Conservation (phyloP, 2,329 filamentous ascomycete species). For the Aspergillus sergii region DNA sequence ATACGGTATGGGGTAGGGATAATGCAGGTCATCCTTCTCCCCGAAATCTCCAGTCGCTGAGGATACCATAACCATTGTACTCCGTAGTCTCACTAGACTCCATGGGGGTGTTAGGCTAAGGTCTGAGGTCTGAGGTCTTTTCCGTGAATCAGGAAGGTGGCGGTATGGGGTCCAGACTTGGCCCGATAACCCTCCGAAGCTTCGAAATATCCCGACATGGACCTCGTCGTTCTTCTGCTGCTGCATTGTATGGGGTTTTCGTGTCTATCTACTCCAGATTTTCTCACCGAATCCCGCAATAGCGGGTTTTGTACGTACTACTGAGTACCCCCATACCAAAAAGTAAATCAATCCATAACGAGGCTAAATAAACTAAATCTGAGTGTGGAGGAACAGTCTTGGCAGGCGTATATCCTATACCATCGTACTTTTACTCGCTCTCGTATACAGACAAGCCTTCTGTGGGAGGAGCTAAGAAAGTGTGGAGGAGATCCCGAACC, state of each 20-base stretch:
- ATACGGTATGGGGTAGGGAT: background rate
- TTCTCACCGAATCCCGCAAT: constrained; percentile 5
- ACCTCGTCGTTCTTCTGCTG: background rate
- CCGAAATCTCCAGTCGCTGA: background rate
- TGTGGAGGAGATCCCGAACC: constrained; percentile 8
- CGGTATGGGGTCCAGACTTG: background rate
- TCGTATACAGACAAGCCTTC: constrained; percentile 21
- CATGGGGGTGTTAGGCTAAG: background rate
- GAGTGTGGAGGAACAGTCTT: constrained; percentile 17
- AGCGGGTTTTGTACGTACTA: background rate
- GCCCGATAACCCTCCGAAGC: background rate
- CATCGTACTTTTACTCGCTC: constrained; percentile 1
- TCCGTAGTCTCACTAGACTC: background rate
- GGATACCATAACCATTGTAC: background rate
- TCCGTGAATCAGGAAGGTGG: background rate
- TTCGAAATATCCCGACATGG: constrained; percentile 3
- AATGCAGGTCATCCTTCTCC: background rate
- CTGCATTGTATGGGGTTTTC: background rate
- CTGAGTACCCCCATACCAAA: background rate
- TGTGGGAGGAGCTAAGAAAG: constrained; percentile 20
- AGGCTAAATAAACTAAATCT: constrained; percentile 8
- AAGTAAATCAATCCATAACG: constrained; percentile 9
- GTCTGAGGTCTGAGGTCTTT: no score
- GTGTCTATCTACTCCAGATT: constrained; percentile 4
- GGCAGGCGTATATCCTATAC: constrained; percentile 12